Evolutionary conservation across 768 basidiomycete genomes (phyloP), one percentile per base, ranked within the genome.

Genomic region (Mycena rebaudengoi): DNA sequence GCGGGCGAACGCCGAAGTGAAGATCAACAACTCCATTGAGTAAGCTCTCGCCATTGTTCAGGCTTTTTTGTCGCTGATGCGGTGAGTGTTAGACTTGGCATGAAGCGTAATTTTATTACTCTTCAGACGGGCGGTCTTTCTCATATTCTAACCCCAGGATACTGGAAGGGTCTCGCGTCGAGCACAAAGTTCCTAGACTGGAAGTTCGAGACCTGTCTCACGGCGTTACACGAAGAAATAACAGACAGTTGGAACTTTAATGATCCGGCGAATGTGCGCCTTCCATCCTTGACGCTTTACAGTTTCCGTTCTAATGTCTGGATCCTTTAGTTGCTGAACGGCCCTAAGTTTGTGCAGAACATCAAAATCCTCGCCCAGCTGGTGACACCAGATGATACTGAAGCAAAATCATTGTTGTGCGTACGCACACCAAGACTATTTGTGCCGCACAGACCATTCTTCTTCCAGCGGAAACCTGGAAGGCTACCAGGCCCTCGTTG

Each of bases 191-290:
- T 57, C 23, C 23, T 48, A 5, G 56, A 35, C 2, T 57, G 7
- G 56, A 57, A 23, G 26, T 44, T 57, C 16, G 45, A 57, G 7
- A 28, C 7, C 5, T 57, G 56, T 32, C 25, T 57, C 18, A 12
- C n/a, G 0, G 13, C n/a, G 7, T 7, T 57, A 12, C 56, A 57
- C 25, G 7, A 46, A 25, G 56, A 57, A 23, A 57, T 57, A 23
- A 57, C 56, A 2, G 56, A 45, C 30, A 57, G 56, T 25, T 57
- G 56, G 56, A 57, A 57, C 21, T 57, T 57, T 25, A 21, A 57
- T 28, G 56, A 57, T 35, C 40, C 54, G 12, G 18, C 10, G 8
- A 13, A 57, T n/a, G 56, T 57, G 25, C 6, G 46, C 41, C 23
- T 39, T 32, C 4, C 0, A 21, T 49, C 46, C 13, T 40, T 23